These are phyloP conservation scores for Kalmanozyma brasiliensis DNA, from an alignment of 1,284 basidiomycete genomes.

Conservation along the genomic window DNA sequence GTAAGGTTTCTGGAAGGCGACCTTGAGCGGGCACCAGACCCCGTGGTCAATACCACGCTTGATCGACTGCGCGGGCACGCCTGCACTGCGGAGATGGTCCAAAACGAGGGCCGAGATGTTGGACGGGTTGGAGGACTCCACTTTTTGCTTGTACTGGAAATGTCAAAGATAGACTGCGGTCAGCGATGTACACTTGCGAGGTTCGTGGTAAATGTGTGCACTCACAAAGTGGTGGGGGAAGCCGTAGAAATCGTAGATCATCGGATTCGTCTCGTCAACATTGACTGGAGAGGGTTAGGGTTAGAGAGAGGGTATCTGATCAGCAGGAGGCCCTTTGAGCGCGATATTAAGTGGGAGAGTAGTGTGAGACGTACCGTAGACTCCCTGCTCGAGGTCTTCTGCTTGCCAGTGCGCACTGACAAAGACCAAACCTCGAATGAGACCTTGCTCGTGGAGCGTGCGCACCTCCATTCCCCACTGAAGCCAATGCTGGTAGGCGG, in stretches of 20 bases:
- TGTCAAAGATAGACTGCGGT: background rate
- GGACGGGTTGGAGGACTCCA: constrained; percentile 54
- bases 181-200: background rate
- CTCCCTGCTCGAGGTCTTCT: constrained; percentile 62
- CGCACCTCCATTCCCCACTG: constrained; percentile 66
- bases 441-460: constrained; percentile 35
- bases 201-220: background rate
- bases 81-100: constrained; percentile 52
- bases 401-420: constrained; percentile 70
- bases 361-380: constrained; percentile 27
- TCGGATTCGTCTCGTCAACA: constrained; percentile 66
- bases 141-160: constrained; percentile 67
- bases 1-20: constrained; percentile 64
- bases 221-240: constrained; percentile 60
- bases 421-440: constrained; percentile 69
- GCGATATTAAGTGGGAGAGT: background rate
- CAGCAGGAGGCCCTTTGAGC: background rate
- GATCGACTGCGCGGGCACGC: constrained; percentile 37
- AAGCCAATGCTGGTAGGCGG: constrained; percentile 69
- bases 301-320: background rate
- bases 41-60: constrained; percentile 70
- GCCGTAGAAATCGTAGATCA: constrained; percentile 71
- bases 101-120: constrained; percentile 59
- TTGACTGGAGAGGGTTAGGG: constrained; percentile 43
- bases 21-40: constrained; percentile 70